Percentiles rank a stretch among this genome's conserved stretches.
These are phyloP conservation scores for Styphnolobium japonicum DNA, from an alignment of 306 rosid genomes.

Conservation along the genomic window DNA sequence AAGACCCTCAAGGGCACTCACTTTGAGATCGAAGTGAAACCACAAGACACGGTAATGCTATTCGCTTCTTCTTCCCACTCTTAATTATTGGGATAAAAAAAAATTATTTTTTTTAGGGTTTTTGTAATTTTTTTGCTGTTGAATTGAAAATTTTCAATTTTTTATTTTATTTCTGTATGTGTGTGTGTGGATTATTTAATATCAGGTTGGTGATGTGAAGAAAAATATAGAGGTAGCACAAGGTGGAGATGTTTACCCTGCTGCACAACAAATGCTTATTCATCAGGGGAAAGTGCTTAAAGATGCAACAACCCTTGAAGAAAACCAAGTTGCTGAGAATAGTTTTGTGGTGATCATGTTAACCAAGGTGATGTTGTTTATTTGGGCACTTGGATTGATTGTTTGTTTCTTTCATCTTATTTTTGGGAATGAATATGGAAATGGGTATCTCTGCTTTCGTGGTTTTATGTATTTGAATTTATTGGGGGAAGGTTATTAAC, in stretches of 20 bases:
- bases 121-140: neutral
- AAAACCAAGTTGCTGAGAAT: constrained; percentile 66
- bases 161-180: neutral
- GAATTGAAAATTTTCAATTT: neutral
- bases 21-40: constrained; percentile 64
- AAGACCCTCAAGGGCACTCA: constrained; percentile 74
- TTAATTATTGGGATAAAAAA: neutral
- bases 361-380: constrained; percentile 49
- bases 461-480: neutral
- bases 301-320: constrained; percentile 65
- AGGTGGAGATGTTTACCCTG: constrained; percentile 69
- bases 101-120: neutral
- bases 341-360: constrained; percentile 83
- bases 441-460: neutral
- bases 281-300: constrained; percentile 80
- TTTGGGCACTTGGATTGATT: neutral
- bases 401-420: neutral
- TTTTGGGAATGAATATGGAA: neutral
- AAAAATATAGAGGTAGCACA: constrained; percentile 54
- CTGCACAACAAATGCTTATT: constrained; percentile 80
- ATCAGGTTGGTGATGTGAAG: constrained; percentile 75
- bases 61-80: neutral
- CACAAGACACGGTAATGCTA: constrained; percentile 38
- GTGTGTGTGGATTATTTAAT: neutral
- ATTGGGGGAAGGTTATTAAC: neutral